phyloP scores from a whole-genome alignment of 192 early-diverging fungal species.

The Backusella mclennaniae region DNA sequence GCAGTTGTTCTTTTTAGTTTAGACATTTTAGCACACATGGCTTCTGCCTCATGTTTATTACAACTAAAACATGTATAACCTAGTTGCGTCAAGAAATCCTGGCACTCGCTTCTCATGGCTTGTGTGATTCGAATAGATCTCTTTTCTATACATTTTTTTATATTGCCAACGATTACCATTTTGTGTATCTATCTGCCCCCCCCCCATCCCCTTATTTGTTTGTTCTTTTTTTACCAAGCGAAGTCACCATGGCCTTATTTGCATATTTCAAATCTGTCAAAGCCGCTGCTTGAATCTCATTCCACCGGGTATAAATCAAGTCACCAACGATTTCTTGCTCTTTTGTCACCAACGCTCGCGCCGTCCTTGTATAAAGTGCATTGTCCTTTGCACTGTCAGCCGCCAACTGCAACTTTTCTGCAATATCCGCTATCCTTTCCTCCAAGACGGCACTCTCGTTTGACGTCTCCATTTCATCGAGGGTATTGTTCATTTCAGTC shows the following conservation, averaged over 20 bases:
- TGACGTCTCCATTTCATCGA: conserved; percentile 12
- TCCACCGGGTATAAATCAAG: conserved; percentile 9
- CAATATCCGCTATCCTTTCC: neutral
- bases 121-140: conserved; percentile 52
- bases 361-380: conserved; percentile 30
- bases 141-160: conserved; percentile 36
- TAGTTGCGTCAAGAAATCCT: conserved; percentile 43
- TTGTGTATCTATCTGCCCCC: neutral
- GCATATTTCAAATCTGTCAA: conserved; percentile 12
- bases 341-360: conserved; percentile 14
- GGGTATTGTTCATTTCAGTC: conserved; percentile 20
- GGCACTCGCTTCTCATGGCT: conserved; percentile 44
- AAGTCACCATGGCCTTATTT: conserved; percentile 14
- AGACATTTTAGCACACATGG: conserved; percentile 61
- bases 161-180: too few relatives aligned
- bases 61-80: conserved; percentile 51
- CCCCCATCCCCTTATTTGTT: neutral
- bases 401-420: conserved; percentile 8
- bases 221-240: conserved; percentile 19
- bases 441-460: conserved; percentile 5
- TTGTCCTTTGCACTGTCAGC: conserved; percentile 5
- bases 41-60: conserved; percentile 57
- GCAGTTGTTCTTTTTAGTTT: conserved; percentile 49
- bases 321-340: conserved; percentile 21
- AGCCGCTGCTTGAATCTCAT: neutral